Evolutionary conservation across 495 filamentous ascomycete species (phyloP).

Genomic region (Tetracladium marchalianum): DNA sequence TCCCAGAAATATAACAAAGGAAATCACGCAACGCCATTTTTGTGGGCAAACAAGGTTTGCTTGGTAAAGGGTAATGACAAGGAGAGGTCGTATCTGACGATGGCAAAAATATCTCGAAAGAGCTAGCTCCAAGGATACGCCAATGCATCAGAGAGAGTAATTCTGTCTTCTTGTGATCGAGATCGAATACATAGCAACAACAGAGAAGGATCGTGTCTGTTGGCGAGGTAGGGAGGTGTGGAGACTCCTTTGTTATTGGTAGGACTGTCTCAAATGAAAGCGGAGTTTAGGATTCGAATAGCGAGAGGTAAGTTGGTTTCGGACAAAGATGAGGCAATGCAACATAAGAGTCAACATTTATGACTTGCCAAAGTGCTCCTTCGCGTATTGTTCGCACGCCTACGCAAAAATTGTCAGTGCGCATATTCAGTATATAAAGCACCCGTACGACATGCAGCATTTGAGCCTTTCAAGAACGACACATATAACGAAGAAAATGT

Average conservation of each 20-base stretch:
- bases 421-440: constrained; percentile 1
- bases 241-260: too few species aligned
- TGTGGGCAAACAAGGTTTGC: too few species aligned
- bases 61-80: too few species aligned
- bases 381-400: constrained; percentile 98
- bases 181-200: not conserved
- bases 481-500: not conserved
- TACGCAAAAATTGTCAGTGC: constrained; percentile 29
- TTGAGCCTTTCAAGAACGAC: not conserved
- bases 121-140: too few species aligned
- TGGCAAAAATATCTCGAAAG: too few species aligned
- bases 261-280: too few species aligned
- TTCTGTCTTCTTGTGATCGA: too few species aligned
- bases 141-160: too few species aligned
- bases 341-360: not conserved
- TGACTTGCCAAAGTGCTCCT: constrained; percentile 54
- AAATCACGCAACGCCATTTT: too few species aligned
- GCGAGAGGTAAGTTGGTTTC: not conserved
- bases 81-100: too few species aligned
- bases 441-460: constrained; percentile 2
- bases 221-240: not conserved
- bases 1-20: too few species aligned
- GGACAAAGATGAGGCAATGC: not conserved
- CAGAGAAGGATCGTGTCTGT: not conserved
- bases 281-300: too few species aligned